Evolutionary conservation across 148 eudicot genomes (phyloP).

Genomic region (Diospyros lotus): DNA sequence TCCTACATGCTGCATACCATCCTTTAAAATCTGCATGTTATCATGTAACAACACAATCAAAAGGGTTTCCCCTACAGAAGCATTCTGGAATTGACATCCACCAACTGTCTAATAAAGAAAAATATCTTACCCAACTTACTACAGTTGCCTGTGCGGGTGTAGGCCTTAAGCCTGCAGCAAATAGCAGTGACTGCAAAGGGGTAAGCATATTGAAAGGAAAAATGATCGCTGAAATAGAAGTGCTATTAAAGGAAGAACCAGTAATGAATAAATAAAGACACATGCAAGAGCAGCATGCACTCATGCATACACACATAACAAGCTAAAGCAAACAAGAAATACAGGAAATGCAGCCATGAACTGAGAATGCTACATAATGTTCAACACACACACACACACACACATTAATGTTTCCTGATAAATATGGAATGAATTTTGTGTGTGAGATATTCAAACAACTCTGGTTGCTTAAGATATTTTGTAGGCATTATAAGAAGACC

Average conservation of each 20-base stretch:
- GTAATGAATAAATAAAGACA: no score
- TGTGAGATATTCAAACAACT: background rate
- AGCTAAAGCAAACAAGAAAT: background rate
- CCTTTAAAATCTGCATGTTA: slow-evolving; percentile 69
- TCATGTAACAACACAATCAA: background rate
- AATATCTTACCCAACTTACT: slow-evolving; percentile 86
- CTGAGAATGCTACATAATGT: background rate
- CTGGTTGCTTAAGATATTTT: slow-evolving; percentile 4
- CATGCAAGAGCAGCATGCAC: no score
- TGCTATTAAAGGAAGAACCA: no score
- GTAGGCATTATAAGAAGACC: slow-evolving; percentile 50
- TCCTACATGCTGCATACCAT: slow-evolving; percentile 98
- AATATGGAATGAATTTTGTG: background rate
- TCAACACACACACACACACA: background rate
- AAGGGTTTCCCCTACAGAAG: background rate
- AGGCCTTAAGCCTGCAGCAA: slow-evolving; percentile 99
- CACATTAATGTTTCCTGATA: background rate
- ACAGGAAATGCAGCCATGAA: background rate
- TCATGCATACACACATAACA: background rate
- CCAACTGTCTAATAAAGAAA: slow-evolving; percentile 2
- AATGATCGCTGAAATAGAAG: no score
- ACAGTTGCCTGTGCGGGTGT: slow-evolving; percentile 99
- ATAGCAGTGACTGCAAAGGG: slow-evolving; percentile 93
- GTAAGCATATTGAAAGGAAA: slow-evolving; percentile 34
- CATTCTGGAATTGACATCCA: background rate